These are phyloP conservation scores for Annulohypoxylon moriforme DNA, from an alignment of 495 filamentous ascomycete genomes.

Conservation along the genomic window DNA sequence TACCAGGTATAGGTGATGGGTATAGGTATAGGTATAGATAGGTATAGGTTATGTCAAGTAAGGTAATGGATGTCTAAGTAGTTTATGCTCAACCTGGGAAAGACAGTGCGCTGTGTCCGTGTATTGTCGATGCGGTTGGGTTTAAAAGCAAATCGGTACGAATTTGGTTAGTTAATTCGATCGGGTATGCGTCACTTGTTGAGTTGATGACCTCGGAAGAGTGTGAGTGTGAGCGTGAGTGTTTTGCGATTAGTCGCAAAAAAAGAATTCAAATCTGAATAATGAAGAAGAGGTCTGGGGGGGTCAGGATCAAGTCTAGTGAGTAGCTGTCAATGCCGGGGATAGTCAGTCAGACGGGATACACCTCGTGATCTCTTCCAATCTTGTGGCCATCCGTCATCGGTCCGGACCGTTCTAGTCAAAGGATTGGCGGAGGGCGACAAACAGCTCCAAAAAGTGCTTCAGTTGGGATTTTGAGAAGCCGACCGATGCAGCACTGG, in stretches of 20 bases:
- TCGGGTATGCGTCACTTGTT: constrained; percentile 17
- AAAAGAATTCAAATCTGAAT: constrained; percentile 11
- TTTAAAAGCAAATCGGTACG: constrained; percentile 7
- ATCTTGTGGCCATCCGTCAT: constrained; percentile 53
- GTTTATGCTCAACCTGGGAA: constrained; percentile 7
- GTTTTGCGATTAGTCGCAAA: constrained; percentile 27
- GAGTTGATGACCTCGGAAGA: background rate
- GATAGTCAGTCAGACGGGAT: constrained; percentile 42
- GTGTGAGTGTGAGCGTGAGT: background rate
- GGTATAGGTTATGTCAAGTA: background rate
- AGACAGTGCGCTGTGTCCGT: background rate
- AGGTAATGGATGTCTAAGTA: background rate
- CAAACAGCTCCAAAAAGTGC: background rate
- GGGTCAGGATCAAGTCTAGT: background rate
- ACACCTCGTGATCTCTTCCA: constrained; percentile 48
- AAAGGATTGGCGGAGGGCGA: constrained; percentile 13
- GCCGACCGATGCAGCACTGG: constrained; percentile 8
- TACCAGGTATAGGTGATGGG: background rate
- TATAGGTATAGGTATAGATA: background rate
- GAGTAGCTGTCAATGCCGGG: constrained; percentile 7
- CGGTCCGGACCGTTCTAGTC: constrained; percentile 46
- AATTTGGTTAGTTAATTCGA: constrained; percentile 16
- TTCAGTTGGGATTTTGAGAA: constrained; percentile 31
- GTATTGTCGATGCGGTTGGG: constrained; percentile 13
- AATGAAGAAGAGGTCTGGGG: constrained; percentile 6